Percentiles rank a stretch among this genome's conserved stretches.
Conservation (phyloP, 768 basidiomycete genomes). For the Suillus paluster region DNA sequence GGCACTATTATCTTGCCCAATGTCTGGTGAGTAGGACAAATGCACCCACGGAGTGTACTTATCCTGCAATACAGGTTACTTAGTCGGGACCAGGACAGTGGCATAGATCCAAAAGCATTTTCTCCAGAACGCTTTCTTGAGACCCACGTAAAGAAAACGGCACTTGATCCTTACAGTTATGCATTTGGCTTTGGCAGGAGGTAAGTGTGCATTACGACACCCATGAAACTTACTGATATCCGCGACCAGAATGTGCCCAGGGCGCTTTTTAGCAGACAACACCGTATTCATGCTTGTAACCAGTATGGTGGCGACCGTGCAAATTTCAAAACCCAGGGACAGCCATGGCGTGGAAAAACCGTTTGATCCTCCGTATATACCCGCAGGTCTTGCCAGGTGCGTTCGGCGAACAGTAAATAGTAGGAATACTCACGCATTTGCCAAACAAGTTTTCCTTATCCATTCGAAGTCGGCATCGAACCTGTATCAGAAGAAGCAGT, state of each 20-base stretch:
- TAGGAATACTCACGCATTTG: not conserved
- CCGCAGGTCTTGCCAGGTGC: slow-evolving; percentile 1
- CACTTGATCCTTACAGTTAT: slow-evolving; percentile 9
- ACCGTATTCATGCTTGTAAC: slow-evolving; percentile 9
- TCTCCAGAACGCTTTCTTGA: slow-evolving; percentile 11
- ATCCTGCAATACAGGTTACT: not conserved
- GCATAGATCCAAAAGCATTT: slow-evolving; percentile 7
- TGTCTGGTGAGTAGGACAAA: slow-evolving; percentile 1
- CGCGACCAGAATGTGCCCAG: slow-evolving; percentile 3
- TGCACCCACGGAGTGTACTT: not conserved
- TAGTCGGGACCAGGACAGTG: slow-evolving; percentile 8
- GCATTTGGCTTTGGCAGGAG: slow-evolving; percentile 12
- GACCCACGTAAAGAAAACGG: slow-evolving; percentile 6
- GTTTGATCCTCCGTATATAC: slow-evolving; percentile 3
- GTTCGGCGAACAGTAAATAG: not conserved
- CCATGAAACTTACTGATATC: not conserved
- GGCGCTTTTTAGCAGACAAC: slow-evolving; percentile 8
- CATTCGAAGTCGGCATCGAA: slow-evolving; percentile 16
- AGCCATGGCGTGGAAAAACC: not conserved
- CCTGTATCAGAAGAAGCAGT: slow-evolving; percentile 16
- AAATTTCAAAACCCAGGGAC: slow-evolving; percentile 7
- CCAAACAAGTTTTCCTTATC: slow-evolving; percentile 12
- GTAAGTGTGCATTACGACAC: not conserved
- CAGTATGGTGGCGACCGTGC: not conserved
- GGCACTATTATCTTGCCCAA: slow-evolving; percentile 6